phyloP scores from a whole-genome alignment of 2,329 filamentous ascomycete genomes.

The Diplocarpon mali region DNA sequence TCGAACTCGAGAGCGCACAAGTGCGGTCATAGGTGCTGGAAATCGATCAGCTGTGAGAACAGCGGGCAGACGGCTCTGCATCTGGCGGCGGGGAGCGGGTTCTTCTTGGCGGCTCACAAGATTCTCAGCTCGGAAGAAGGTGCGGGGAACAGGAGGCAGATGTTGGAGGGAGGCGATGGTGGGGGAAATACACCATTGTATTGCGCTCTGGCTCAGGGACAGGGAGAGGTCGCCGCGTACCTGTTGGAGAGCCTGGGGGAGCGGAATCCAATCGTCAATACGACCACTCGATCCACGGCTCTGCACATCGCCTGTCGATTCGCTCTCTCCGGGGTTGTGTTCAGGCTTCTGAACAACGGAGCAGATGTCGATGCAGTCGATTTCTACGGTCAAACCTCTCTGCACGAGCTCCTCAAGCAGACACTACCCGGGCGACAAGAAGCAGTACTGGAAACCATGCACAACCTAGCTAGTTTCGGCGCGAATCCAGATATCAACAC shows the following conservation, averaged over 20 bases:
- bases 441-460: not conserved
- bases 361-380: conserved; percentile 1
- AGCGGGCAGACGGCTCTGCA: not conserved
- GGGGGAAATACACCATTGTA: conserved; percentile 1
- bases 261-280: not conserved
- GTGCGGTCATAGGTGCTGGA: conserved; percentile 1
- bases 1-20: not conserved
- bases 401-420: conserved; percentile 11
- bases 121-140: not conserved
- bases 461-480: not conserved
- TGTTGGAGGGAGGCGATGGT: not conserved
- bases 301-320: conserved; percentile 3
- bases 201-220: not conserved
- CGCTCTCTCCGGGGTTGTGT: not conserved
- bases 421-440: not conserved
- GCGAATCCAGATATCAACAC: not conserved
- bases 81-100: conserved; percentile 1
- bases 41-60: conserved; percentile 2
- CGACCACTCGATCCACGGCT: not conserved
- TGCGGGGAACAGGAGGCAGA: no score
- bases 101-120: not conserved
- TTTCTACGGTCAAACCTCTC: not conserved
- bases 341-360: not conserved
- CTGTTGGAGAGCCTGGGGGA: not conserved
- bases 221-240: not conserved